These are phyloP conservation scores for Parastagonospora avenae DNA, from an alignment of 2,329 filamentous ascomycete species.

Conservation along the genomic window DNA sequence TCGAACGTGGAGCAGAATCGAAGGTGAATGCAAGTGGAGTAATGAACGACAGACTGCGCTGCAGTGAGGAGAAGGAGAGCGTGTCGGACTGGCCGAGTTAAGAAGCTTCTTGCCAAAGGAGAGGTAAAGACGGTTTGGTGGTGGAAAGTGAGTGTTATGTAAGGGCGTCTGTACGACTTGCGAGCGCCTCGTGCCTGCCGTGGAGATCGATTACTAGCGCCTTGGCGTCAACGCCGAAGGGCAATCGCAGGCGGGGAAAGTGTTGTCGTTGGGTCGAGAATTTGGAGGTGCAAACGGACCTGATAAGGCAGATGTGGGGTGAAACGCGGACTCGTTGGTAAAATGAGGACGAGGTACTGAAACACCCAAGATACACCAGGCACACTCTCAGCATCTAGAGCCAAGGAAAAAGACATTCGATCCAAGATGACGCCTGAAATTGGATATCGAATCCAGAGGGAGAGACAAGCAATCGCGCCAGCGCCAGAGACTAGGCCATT, in stretches of 20 bases:
- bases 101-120: constrained; percentile 19
- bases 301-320: constrained; percentile 19
- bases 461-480: background rate
- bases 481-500: too few relatives aligned
- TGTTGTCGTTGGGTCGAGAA: constrained; percentile 8
- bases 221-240: constrained; percentile 15
- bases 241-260: constrained; percentile 8
- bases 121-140: constrained; percentile 23
- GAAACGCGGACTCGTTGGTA: constrained; percentile 19
- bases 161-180: constrained; percentile 15
- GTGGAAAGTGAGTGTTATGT: constrained; percentile 15
- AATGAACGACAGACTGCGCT: constrained; percentile 31
- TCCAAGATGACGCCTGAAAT: too few relatives aligned
- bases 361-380: constrained; percentile 24
- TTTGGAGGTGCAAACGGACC: constrained; percentile 10
- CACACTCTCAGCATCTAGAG: background rate
- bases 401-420: too few relatives aligned
- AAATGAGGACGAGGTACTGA: constrained; percentile 24
- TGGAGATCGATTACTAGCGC: constrained; percentile 10
- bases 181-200: constrained; percentile 14
- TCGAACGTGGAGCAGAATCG: background rate
- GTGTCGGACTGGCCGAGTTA: constrained; percentile 21
- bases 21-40: constrained; percentile 4
- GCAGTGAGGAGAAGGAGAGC: constrained; percentile 25
- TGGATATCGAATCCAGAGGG: background rate